phyloP scores from a whole-genome alignment of 495 filamentous ascomycete genomes.

The Cairneyella variabilis region DNA sequence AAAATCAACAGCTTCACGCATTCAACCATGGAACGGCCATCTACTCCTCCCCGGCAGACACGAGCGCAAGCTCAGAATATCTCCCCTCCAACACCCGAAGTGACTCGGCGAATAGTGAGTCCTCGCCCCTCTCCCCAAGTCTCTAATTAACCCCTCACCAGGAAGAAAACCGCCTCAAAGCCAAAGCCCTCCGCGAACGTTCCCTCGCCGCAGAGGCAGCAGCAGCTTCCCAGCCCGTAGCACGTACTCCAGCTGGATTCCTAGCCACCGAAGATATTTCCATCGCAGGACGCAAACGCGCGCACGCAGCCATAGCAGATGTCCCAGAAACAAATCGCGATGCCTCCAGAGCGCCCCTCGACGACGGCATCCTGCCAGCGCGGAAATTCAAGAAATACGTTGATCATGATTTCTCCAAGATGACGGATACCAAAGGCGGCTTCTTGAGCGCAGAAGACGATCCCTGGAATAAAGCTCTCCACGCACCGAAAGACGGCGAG shows the following conservation, averaged over 20 bases:
- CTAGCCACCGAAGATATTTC: constrained; percentile 23
- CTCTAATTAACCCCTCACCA: constrained; percentile 30
- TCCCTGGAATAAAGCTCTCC: constrained; percentile 76
- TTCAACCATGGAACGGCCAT: constrained; percentile 43
- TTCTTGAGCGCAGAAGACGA: constrained; percentile 88
- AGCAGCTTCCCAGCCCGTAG: constrained; percentile 30
- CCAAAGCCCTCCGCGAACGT: constrained; percentile 80
- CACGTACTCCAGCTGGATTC: constrained; percentile 35
- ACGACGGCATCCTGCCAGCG: constrained; percentile 60
- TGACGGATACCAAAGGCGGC: constrained; percentile 96
- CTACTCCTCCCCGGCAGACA: constrained; percentile 57
- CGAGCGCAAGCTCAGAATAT: constrained; percentile 19
- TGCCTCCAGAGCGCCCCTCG: constrained; percentile 50
- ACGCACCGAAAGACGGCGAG: constrained; percentile 47
- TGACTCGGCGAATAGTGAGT: constrained; percentile 57
- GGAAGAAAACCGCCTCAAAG: constrained; percentile 89
- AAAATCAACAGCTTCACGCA: background rate
- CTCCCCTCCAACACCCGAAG: constrained; percentile 58
- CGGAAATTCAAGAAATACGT: constrained; percentile 88
- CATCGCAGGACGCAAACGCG: constrained; percentile 36
- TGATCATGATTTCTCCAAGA: constrained; percentile 95
- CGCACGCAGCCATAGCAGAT: constrained; percentile 59
- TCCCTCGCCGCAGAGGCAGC: constrained; percentile 50
- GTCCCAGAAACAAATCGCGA: constrained; percentile 65
- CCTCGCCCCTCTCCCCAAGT: background rate